Evolutionary conservation across 2,329 filamentous ascomycete genomes (phyloP).

Genomic region (Colletotrichum echinochloae): DNA sequence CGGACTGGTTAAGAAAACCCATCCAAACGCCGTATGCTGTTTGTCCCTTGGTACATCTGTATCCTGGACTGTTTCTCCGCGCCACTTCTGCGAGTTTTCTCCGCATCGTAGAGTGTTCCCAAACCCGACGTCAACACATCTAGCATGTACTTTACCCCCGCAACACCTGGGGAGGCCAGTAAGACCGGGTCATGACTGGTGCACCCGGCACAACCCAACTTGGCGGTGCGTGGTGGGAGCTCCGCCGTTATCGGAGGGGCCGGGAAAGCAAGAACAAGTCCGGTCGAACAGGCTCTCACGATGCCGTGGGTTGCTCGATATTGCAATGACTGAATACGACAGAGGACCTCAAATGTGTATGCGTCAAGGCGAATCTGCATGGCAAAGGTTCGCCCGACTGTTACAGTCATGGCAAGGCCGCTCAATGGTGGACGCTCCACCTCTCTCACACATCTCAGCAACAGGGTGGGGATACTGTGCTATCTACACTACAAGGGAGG

Average conservation of each 20-base stretch:
- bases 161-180: constrained; percentile 34
- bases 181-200: constrained; percentile 34
- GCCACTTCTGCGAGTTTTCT: constrained; percentile 32
- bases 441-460: not conserved
- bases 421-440: constrained; percentile 10
- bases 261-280: constrained; percentile 9
- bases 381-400: not conserved
- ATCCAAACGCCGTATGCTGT: constrained; percentile 14
- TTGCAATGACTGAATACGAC: not conserved
- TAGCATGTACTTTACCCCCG: constrained; percentile 5
- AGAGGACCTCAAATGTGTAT: not conserved
- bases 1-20: too few species aligned
- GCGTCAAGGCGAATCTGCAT: not conserved
- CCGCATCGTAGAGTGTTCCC: constrained; percentile 28
- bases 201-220: constrained; percentile 31
- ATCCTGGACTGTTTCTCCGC: not conserved
- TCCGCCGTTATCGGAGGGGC: constrained; percentile 36
- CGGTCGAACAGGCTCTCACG: not conserved
- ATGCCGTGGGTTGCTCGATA: not conserved
- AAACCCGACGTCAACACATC: constrained; percentile 10
- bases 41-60: not conserved
- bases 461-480: constrained; percentile 28
- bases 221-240: constrained; percentile 25
- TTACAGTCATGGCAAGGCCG: not conserved
- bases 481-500: constrained; percentile 6